These are phyloP conservation scores for Plenodomus lindquistii DNA, from an alignment of 2,329 filamentous ascomycete species.

Conservation along the genomic window DNA sequence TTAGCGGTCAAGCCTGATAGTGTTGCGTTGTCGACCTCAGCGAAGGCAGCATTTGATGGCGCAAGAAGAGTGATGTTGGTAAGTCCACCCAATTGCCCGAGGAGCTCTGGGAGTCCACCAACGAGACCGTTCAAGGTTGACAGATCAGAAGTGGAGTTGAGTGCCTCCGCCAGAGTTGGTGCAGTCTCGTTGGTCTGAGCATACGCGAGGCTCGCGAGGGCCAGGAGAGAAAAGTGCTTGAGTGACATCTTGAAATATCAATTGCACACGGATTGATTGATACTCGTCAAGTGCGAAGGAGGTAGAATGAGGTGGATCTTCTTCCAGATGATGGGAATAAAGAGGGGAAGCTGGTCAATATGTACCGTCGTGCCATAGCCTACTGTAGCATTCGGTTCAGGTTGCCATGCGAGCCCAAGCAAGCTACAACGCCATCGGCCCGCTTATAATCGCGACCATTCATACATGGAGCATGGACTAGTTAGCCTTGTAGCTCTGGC, in stretches of 20 bases:
- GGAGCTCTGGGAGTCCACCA: slow-evolving; percentile 39
- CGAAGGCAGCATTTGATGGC: slow-evolving; percentile 58
- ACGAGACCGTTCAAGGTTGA: slow-evolving; percentile 45
- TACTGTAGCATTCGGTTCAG: slow-evolving; percentile 2
- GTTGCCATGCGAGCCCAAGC: slow-evolving; percentile 16
- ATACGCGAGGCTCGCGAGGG: slow-evolving; percentile 39
- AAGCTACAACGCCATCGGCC: slow-evolving; percentile 9
- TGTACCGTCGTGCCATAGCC: slow-evolving; percentile 15
- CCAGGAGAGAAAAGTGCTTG: slow-evolving; percentile 43
- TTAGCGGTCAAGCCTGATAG: slow-evolving; percentile 32
- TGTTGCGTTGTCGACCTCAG: slow-evolving; percentile 44
- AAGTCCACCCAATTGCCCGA: slow-evolving; percentile 43
- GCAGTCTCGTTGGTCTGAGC: slow-evolving; percentile 27
- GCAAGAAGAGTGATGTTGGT: slow-evolving; percentile 63
- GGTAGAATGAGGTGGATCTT: slow-evolving; percentile 2
- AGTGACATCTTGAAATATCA: slow-evolving; percentile 41
- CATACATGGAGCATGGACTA: slow-evolving; percentile 12
- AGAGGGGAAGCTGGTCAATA: slow-evolving; percentile 21
- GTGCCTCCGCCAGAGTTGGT: slow-evolving; percentile 21
- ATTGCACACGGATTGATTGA: slow-evolving; percentile 1
- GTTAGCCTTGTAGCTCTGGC: slow-evolving; percentile 14
- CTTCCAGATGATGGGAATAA: neutral
- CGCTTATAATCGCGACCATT: slow-evolving; percentile 5
- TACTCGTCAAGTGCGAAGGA: neutral
- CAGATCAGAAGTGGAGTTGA: slow-evolving; percentile 26